Evolutionary conservation across 2,329 filamentous ascomycete species (phyloP).

Genomic region (Fusarium sp.): DNA sequence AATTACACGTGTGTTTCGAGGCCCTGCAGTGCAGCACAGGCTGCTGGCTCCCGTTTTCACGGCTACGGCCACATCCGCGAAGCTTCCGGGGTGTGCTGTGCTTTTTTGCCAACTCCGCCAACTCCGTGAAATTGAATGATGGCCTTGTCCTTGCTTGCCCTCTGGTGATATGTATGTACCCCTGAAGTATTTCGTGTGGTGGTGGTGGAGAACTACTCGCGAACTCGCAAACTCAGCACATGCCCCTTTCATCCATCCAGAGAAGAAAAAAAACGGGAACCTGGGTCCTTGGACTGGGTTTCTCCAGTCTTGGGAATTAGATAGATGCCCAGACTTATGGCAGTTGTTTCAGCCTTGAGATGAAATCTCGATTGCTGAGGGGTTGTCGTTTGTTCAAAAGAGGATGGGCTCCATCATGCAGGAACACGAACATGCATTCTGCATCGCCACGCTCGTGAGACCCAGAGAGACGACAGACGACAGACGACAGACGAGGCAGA

Average conservation of each 20-base stretch:
- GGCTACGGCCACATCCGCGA: slow-evolving; percentile 13
- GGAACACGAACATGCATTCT: slow-evolving; percentile 16
- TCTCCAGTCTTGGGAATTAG: slow-evolving; percentile 1
- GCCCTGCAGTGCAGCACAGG: slow-evolving; percentile 12
- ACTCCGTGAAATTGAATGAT: slow-evolving; percentile 22
- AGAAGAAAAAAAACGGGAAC: neutral
- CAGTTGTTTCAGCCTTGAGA: slow-evolving; percentile 32
- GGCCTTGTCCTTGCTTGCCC: slow-evolving; percentile 21
- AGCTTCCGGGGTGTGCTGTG: slow-evolving; percentile 26
- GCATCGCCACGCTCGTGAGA: slow-evolving; percentile 6
- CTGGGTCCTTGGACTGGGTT: neutral
- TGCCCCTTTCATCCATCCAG: neutral
- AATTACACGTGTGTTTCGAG: slow-evolving; percentile 25
- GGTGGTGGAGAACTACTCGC: slow-evolving; percentile 9
- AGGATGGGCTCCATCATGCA: slow-evolving; percentile 7
- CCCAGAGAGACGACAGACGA: neutral
- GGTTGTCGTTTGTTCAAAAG: slow-evolving; percentile 9
- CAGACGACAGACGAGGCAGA: neutral
- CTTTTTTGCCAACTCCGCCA: slow-evolving; percentile 8
- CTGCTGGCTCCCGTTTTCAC: slow-evolving; percentile 30
- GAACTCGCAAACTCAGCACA: neutral
- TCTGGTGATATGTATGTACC: slow-evolving; percentile 2
- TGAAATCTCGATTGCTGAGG: slow-evolving; percentile 34
- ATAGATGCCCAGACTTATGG: slow-evolving; percentile 10
- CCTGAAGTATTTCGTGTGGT: neutral